phyloP scores from a whole-genome alignment of 345 rosid genomes.

The Corchorus capsularis region DNA sequence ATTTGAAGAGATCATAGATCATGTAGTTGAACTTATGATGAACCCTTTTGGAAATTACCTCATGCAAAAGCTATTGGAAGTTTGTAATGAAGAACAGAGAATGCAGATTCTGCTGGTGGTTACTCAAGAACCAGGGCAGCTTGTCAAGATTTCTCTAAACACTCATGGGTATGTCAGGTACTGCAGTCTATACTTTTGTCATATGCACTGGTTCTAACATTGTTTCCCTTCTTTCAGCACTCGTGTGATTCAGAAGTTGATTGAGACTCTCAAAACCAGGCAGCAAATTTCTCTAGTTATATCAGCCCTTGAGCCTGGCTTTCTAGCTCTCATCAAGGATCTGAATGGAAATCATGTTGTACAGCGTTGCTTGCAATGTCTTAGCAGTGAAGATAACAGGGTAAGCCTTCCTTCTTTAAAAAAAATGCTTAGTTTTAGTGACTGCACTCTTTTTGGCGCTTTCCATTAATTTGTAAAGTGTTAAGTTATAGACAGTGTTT shows the following conservation, averaged over 20 bases:
- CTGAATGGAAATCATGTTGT: conserved; percentile 72
- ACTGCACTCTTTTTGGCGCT: not conserved
- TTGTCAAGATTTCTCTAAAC: conserved; percentile 39
- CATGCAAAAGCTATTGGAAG: conserved; percentile 50
- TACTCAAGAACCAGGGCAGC: conserved; percentile 41
- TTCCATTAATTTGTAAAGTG: not conserved
- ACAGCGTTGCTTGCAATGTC: conserved; percentile 67
- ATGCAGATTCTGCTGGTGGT: conserved; percentile 39
- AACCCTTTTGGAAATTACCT: conserved; percentile 62
- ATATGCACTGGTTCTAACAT: not conserved
- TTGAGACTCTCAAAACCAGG: conserved; percentile 56
- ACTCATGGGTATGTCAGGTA: conserved; percentile 42
- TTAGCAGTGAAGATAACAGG: conserved; percentile 54
- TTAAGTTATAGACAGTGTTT: not conserved
- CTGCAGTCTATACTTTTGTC: not conserved
- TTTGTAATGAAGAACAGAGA: conserved; percentile 52
- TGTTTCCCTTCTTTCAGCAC: conserved; percentile 38
- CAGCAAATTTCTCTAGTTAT: conserved; percentile 50
- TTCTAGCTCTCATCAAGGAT: conserved; percentile 53
- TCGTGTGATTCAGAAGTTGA: conserved; percentile 61
- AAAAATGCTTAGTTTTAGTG: not conserved
- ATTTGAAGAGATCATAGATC: conserved; percentile 46
- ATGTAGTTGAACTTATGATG: conserved; percentile 51
- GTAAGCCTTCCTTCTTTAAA: conserved; percentile 28
- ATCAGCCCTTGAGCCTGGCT: conserved; percentile 55